These are phyloP conservation scores for Rosa lucieae DNA, from an alignment of 306 rosid genomes.

Conservation along the genomic window DNA sequence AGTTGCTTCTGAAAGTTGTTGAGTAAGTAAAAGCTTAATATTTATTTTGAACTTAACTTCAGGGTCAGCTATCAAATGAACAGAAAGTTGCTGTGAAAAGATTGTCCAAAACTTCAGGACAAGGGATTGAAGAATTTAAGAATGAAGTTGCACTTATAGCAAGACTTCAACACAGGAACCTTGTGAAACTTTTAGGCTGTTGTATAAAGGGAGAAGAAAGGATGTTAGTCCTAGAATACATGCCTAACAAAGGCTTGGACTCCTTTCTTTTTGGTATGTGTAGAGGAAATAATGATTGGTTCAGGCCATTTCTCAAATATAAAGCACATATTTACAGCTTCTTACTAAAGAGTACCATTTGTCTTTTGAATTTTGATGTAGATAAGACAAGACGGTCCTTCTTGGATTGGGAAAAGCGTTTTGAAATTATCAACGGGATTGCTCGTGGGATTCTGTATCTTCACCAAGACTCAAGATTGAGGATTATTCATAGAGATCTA, in stretches of 20 bases:
- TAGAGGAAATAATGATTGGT: neutral
- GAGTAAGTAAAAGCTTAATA: neutral
- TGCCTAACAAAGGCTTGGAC: conserved; percentile 64
- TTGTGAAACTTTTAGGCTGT: conserved; percentile 59
- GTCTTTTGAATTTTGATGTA: neutral
- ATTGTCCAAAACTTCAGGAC: conserved; percentile 48
- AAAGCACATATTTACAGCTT: neutral
- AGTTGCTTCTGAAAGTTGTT: neutral
- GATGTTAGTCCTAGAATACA: conserved; percentile 50
- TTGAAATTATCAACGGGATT: conserved; percentile 40
- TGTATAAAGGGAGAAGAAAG: conserved; percentile 48
- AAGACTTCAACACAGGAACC: conserved; percentile 61
- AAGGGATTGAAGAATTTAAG: conserved; percentile 58
- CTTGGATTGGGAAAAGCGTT: conserved; percentile 49
- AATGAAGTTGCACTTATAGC: conserved; percentile 56
- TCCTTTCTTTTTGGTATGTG: conserved; percentile 49
- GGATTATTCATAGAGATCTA: conserved; percentile 58
- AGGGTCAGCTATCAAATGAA: conserved; percentile 18
- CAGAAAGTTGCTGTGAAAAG: conserved; percentile 43
- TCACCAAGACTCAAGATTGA: conserved; percentile 60
- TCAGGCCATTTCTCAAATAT: neutral
- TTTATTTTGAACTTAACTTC: neutral
- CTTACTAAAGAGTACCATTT: neutral
- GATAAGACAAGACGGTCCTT: conserved; percentile 31
- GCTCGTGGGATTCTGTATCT: conserved; percentile 61